Percentiles rank a stretch among this genome's conserved stretches.
Conservation (phyloP, 768 basidiomycete species). For the Pleurotus platypus region DNA sequence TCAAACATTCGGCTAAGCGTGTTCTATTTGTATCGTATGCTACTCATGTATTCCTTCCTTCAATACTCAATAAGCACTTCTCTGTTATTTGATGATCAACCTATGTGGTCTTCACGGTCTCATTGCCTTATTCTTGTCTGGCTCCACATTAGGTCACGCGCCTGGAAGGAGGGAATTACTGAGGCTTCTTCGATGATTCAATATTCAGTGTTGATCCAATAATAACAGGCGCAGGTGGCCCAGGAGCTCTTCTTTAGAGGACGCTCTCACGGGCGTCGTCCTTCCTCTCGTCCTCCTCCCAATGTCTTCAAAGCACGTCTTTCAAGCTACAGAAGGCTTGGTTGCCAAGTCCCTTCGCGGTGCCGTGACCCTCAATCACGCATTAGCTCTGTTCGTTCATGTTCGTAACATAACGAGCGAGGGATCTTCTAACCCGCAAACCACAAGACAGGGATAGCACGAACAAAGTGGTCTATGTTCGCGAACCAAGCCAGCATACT, state of each 20-base stretch:
- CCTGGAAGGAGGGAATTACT: too few relatives aligned
- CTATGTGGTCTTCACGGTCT: too few relatives aligned
- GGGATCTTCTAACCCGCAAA: constrained; percentile 16
- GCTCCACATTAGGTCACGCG: too few relatives aligned
- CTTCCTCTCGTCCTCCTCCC: constrained; percentile 7
- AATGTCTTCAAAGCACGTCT: constrained; percentile 43
- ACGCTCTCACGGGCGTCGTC: background rate
- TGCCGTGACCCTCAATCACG: constrained; percentile 36
- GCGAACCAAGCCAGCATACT: constrained; percentile 14
- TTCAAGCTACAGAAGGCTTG: constrained; percentile 34
- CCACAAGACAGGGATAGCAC: constrained; percentile 20
- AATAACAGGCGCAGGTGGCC: too few relatives aligned
- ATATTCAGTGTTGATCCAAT: too few relatives aligned
- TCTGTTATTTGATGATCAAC: too few relatives aligned
- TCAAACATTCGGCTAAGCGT: constrained; percentile 79
- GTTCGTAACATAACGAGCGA: background rate
- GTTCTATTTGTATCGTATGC: background rate
- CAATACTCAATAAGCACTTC: too few relatives aligned
- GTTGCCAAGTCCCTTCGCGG: constrained; percentile 41
- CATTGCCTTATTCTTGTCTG: too few relatives aligned
- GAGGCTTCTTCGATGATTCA: too few relatives aligned
- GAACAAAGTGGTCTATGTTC: constrained; percentile 32
- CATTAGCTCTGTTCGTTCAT: constrained; percentile 25
- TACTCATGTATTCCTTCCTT: background rate
- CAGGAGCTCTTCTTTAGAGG: too few relatives aligned